Base-by-base conservation (phyloP, 768 basidiomycete species). In the Mycena filopes region DNA sequence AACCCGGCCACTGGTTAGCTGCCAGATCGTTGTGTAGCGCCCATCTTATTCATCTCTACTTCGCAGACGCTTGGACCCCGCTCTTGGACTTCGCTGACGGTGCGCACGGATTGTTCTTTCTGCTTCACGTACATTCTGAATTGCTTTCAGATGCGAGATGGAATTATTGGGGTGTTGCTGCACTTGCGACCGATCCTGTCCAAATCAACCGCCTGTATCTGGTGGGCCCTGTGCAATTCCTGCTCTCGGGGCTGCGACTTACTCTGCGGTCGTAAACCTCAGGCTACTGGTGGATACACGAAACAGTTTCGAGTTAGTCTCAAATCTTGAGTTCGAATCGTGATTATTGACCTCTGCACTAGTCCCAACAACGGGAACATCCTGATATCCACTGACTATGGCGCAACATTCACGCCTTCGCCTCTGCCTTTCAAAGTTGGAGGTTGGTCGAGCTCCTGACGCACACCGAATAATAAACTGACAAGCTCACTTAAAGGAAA, bases 351-450 rank as follows among this genome's bases (percentile, higher is more conserved):
- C 42, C 74, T 83, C 79, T 81, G 82, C 86, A 88, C 70, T 41
- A 66, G 65, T n/a, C 86, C 87, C 4, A 87, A 84, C 68, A 87
- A 88, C 60, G 88, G 88, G 5, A 82, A 84, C 55, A 89, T 91
- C 38, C 76, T 90, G 13, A 83, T 85, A 40, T 90, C 89, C 23
- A 82, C 80, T 9, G 84, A 91, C 70, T 79, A 81, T 60, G 88
- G 89, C 13, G 72, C 80, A n/a, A 86, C 86, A 0, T 91, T 83
- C 71, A 84, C 81, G 1, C 67, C 81, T 2, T 83, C 86, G 8
- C 68, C 73, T 9, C 75, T 91, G 0, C 84, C 88, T 0, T 89
- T 90, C 82, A 90, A 90, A 67, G 84, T 89, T 33, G 88, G 89
- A 33, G 88, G 88, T 66, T 28, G 55, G 59, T 15, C 80, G 79